Evolutionary conservation across 441 rosid genomes (phyloP), one percentile per base, ranked within the genome.

Genomic region (Aleurites moluccanus): DNA sequence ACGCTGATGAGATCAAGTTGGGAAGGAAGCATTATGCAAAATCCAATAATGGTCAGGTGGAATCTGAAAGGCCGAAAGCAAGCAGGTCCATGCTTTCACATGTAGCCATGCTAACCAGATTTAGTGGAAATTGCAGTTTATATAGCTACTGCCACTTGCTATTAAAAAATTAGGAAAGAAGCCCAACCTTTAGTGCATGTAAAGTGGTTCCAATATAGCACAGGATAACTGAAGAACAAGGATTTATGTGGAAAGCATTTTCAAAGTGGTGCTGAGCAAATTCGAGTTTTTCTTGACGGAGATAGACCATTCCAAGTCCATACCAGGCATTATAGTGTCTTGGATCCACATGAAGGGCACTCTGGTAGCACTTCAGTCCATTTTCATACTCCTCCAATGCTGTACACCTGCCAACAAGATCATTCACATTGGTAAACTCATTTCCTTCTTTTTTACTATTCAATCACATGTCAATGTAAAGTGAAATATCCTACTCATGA

Each of bases 241-340:
- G 91, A 75, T 92, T 96, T 83, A 93, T 93, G 49, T 78, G 82
- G 81, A 90, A 89, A 49, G 99, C 99, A 93, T 86, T 89, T 81
- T 81, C 84, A 82, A 96, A 96, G 83, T 93, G 98, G 82, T 92
- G 97, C 88, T 94, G 97, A 0, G 99, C 87, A 81, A 96, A 93
- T 81, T 93, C 93, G 66, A 87, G 86, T 84, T 92, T 93, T 85
- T 96, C 99, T 84, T 92, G 97, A 72, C 98, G 92, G 69, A 96
- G 96, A 78, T 85, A 91, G 74, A 92, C 83, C 96, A 93, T 92
- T 72, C 97, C 99, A 77, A 96, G 96, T 42, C 99, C 99, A 80
- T 96, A 91, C 98, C 98, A 96, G 23, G 99, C 80, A 50, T 93
- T 96, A 77, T 96, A 96, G 79, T 96, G 99, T 80, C 98, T 92